These are phyloP conservation scores for Amanita phalloides DNA, from an alignment of 768 basidiomycete genomes.

Conservation along the genomic window DNA sequence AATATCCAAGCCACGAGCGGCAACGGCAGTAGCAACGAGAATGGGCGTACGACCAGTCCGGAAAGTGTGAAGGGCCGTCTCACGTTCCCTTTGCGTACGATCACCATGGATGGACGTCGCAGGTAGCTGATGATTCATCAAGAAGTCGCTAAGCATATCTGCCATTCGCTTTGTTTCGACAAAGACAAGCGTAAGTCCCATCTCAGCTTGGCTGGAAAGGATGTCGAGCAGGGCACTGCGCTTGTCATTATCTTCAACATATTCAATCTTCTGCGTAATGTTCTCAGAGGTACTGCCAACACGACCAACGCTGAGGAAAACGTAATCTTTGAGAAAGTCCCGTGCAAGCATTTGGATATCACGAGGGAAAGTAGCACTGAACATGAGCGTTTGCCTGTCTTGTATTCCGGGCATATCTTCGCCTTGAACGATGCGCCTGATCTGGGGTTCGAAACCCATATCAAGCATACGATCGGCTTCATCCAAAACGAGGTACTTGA, in stretches of 20 bases:
- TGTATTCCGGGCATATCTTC: constrained; percentile 95
- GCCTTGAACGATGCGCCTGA: constrained; percentile 93
- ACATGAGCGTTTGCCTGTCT: constrained; percentile 98
- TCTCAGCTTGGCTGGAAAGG: constrained; percentile 47
- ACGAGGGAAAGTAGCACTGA: constrained; percentile 97
- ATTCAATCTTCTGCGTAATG: constrained; percentile 98
- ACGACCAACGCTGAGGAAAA: constrained; percentile 97
- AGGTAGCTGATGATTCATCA: constrained; percentile 69
- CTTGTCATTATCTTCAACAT: constrained; percentile 96
- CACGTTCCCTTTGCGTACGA: constrained; percentile 95
- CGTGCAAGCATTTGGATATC: constrained; percentile 96
- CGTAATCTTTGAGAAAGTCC: constrained; percentile 96
- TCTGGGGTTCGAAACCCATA: constrained; percentile 99
- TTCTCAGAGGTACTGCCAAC: constrained; percentile 99
- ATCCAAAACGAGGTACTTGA: constrained; percentile 96
- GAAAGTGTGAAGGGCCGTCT: constrained; percentile 92
- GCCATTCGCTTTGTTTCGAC: constrained; percentile 99
- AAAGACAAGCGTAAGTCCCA: constrained; percentile 88
- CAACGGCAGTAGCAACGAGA: constrained; percentile 96
- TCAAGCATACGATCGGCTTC: constrained; percentile 99
- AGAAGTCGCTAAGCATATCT: constrained; percentile 94
- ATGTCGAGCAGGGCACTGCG: constrained; percentile 94
- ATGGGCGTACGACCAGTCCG: constrained; percentile 90
- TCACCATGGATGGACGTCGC: constrained; percentile 99
- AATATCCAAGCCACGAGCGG: constrained; percentile 97